Base-by-base conservation (phyloP, 1,284 basidiomycete genomes). In the Papiliotrema terrestris region DNA sequence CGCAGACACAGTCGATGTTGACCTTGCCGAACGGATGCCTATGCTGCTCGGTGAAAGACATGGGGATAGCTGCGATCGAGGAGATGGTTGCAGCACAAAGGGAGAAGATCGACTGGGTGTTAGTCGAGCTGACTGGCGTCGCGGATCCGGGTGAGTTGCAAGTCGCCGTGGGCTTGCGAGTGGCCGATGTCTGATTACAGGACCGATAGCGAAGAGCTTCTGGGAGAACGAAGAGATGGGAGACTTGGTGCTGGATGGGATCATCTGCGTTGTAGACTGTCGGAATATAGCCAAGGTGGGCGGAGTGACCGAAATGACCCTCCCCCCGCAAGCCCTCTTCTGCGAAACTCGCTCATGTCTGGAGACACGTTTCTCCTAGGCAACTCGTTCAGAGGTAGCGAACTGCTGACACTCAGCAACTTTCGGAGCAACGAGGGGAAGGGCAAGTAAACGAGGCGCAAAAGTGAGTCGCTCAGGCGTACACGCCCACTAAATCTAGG, bases 191-290 rank as follows among this genome's bases (percentile, higher is more conserved):
- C 4, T 32, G 29, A 41, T 19, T 44, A 29, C 45, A 62, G 61
- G 53, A 17, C 88, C 89, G 0, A 91, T 93, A 52, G 89, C 90
- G 0, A 84, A 85, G 2, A 85, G 88, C 75, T 93, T 96, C 71
- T 96, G 92, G 92, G 83, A 86, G 26, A 95, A 95, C 66, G 91
- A 95, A 71, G 91, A 93, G 67, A 91, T 84, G 72, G 83, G 87
- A 0, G 81, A 86, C 1, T 78, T 89, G 0, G 82, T 86, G 2
- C 80, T 96, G 0, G 93, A 97, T 69, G 89, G 90, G 13, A 89
- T 97, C 0, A 84, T 96, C 14, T 91, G 89, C 59, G 88, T 97
- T 8, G 89, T 95, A 0, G 91, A 96, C 69, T 89, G 88, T 9
- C 82, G 88, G 6, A 94, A 92, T 74, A 89, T 89, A 0, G 79